Evolutionary conservation across 129 eudicot genomes (phyloP).

Genomic region (Rutidosis leptorrhynchoides): DNA sequence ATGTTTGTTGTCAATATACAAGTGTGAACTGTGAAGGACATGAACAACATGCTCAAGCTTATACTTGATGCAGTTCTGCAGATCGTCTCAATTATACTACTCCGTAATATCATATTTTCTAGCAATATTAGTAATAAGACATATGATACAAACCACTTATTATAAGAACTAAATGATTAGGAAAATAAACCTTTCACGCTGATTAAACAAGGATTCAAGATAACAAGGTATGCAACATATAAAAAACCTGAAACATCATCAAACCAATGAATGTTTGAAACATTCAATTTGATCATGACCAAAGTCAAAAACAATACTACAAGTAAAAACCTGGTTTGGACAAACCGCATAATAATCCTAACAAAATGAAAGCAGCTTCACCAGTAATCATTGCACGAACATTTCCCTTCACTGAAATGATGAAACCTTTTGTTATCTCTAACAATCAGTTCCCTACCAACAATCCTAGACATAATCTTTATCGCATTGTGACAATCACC

Average conservation of each 20-base stretch:
- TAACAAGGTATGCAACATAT: background rate
- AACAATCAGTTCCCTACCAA: slow-evolving; percentile 38
- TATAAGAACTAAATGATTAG: background rate
- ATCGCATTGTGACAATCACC: slow-evolving; percentile 44
- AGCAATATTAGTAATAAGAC: background rate
- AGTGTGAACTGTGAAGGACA: background rate
- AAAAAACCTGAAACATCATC: background rate
- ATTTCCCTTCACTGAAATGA: slow-evolving; percentile 41
- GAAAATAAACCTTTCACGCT: slow-evolving; percentile 6
- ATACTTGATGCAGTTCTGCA: background rate
- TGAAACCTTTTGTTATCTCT: slow-evolving; percentile 41
- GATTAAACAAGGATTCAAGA: slow-evolving; percentile 3
- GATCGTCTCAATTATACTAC: background rate
- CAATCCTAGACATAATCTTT: slow-evolving; percentile 39
- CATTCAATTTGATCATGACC: slow-evolving; percentile 1
- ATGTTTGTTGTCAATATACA: background rate
- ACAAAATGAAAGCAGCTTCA: background rate
- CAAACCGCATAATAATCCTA: background rate
- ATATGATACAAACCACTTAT: background rate
- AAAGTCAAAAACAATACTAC: background rate
- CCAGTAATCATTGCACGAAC: slow-evolving; percentile 44
- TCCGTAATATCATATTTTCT: background rate
- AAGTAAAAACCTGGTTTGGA: background rate
- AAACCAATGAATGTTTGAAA: slow-evolving; percentile 11
- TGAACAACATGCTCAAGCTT: background rate